These are phyloP conservation scores for Starmerella vaccinii DNA, from an alignment of 805 yeast species.

Conservation along the genomic window DNA sequence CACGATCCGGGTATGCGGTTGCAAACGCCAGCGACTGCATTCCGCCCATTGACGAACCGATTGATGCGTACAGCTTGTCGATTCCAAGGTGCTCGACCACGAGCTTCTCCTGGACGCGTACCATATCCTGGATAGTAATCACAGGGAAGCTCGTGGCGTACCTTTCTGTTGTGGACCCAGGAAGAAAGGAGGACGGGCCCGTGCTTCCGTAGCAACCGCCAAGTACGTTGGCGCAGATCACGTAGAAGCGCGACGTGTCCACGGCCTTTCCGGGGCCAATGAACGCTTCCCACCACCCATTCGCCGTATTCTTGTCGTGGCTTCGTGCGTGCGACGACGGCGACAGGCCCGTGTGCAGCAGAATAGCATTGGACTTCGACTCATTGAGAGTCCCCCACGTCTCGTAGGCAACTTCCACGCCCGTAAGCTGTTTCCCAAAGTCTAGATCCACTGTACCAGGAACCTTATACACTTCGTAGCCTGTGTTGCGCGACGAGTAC, in stretches of 20 bases:
- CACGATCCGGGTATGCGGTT: constrained; percentile 68
- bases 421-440: constrained; percentile 68
- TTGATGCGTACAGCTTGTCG: constrained; percentile 56
- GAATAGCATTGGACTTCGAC: constrained; percentile 57
- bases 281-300: constrained; percentile 95
- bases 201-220: constrained; percentile 96
- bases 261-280: constrained; percentile 71
- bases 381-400: constrained; percentile 74
- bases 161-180: constrained; percentile 45
- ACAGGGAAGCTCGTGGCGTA: constrained; percentile 87
- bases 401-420: constrained; percentile 79
- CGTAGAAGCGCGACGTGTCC: constrained; percentile 72
- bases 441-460: constrained; percentile 50
- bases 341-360: constrained; percentile 82
- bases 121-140: constrained; percentile 79
- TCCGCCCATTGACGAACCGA: constrained; percentile 98
- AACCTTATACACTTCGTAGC: constrained; percentile 45
- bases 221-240: constrained; percentile 80
- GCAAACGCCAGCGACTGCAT: constrained; percentile 90
- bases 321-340: constrained; percentile 92
- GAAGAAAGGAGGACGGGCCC: constrained; percentile 76
- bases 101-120: constrained; percentile 70
- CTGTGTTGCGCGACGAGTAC: constrained; percentile 53
- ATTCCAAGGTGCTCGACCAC: constrained; percentile 55
- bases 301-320: constrained; percentile 52